phyloP scores from a whole-genome alignment of 495 filamentous ascomycete species.

The Viridothelium virens region DNA sequence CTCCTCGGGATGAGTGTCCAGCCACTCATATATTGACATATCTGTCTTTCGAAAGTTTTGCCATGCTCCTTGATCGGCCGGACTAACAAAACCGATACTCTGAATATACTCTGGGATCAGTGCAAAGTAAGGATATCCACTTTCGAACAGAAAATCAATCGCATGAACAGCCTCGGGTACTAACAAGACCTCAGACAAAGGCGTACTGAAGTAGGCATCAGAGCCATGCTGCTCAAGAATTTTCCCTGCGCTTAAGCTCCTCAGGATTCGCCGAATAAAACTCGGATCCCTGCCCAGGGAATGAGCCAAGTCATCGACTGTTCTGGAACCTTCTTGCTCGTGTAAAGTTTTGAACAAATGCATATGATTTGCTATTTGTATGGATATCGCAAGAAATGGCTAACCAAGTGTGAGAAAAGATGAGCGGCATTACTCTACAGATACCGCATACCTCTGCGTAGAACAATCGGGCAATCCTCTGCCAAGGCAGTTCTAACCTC shows the following conservation, averaged over 20 bases:
- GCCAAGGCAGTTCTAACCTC: neutral
- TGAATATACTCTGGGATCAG: conserved; percentile 11
- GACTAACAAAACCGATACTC: conserved; percentile 1
- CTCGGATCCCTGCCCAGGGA: neutral
- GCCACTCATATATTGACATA: neutral
- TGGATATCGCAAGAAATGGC: neutral
- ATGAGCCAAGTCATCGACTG: neutral
- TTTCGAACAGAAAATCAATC: neutral
- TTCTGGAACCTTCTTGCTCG: neutral
- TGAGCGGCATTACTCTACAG: neutral
- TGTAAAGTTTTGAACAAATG: conserved; percentile 12
- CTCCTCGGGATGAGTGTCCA: neutral
- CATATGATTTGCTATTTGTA: conserved; percentile 14
- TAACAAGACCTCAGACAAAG: conserved; percentile 2
- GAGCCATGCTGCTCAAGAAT: conserved; percentile 1
- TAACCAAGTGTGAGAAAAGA: neutral
- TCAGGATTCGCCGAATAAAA: conserved; percentile 2
- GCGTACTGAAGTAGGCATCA: neutral
- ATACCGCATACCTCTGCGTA: neutral
- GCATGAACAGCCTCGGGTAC: neutral
- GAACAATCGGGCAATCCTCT: neutral
- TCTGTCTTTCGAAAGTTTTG: conserved; percentile 1
- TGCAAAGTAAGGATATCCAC: conserved; percentile 6
- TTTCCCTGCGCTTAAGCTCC: conserved; percentile 5
- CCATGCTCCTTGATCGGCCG: neutral